A percentile compares a stretch with the other conserved stretches of the same genome.
These are phyloP conservation scores for Pisolithus marmoratus DNA, from an alignment of 768 basidiomycete species.

Conservation along the genomic window DNA sequence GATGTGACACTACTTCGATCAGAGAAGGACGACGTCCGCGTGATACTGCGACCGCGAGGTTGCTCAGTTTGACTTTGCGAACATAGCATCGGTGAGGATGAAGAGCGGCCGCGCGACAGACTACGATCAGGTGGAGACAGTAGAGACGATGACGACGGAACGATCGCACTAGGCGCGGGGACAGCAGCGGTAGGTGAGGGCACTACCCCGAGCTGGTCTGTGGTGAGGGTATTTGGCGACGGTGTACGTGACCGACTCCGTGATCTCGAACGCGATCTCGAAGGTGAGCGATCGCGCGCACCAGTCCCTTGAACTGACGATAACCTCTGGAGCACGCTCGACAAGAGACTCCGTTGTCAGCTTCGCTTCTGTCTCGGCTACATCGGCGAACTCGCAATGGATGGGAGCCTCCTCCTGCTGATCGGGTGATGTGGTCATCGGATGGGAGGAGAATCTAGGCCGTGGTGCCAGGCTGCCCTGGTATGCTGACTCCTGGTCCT, in stretches of 20 bases:
- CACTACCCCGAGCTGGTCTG: constrained; percentile 8
- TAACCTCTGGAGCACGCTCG: constrained; percentile 24
- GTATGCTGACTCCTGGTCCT: constrained; percentile 15
- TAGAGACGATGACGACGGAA: constrained; percentile 16
- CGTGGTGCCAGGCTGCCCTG: constrained; percentile 9
- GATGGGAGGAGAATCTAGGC: constrained; percentile 10
- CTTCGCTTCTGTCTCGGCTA: constrained; percentile 12
- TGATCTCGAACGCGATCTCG: constrained; percentile 27
- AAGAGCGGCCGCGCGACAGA: constrained; percentile 21
- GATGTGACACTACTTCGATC: constrained; percentile 39
- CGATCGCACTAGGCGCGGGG: constrained; percentile 8
- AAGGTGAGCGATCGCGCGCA: constrained; percentile 26
- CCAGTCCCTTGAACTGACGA: constrained; percentile 33
- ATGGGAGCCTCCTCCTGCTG: not conserved
- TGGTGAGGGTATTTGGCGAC: constrained; percentile 28
- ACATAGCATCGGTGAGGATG: constrained; percentile 30
- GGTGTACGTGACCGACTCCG: constrained; percentile 41
- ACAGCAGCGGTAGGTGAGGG: constrained; percentile 6
- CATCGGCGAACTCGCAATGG: constrained; percentile 1
- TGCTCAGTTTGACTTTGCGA: constrained; percentile 27
- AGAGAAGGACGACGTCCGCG: constrained; percentile 51
- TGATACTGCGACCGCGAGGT: constrained; percentile 47
- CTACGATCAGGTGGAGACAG: constrained; percentile 21
- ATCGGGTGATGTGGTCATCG: constrained; percentile 6
- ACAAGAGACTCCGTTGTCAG: constrained; percentile 13